Evolutionary conservation across 495 filamentous ascomycete genomes (phyloP), one percentile per base, ranked within the genome.

Genomic region (Corynascus novoguineensis): DNA sequence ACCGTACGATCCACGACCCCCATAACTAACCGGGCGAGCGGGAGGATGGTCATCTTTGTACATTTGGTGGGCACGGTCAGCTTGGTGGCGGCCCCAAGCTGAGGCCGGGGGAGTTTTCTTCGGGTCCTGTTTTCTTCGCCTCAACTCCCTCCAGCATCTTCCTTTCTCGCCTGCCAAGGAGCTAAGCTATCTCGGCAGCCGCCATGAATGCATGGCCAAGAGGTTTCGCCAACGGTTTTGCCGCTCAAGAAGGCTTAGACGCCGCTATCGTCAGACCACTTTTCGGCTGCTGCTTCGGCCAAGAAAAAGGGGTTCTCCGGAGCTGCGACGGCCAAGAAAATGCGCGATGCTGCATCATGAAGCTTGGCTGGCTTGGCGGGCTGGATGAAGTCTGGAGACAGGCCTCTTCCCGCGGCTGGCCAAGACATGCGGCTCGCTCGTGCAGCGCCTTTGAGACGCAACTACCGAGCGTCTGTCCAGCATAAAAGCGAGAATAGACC

Each of bases 1-100:
- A 52, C 59, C 58, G 53, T 53, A 66, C 45, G 52, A 59, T 38
- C 54, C 32, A 34, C 32, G 41, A 28, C 6, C 22, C n/a, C 25
- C 34, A 50, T 22, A 1, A 25, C 17, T 15, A 37, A 19, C 14
- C 12, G 12, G 10, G 25, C 31, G 22, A 14, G 44, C 32, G 34
- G 51, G 57, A 55, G 42, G 8, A 53, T 11, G 42, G 10, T 9
- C 17, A 24, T 29, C 40, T 46, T 60, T 60, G 58, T 60, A 60
- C 38, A 25, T 34, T 1, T 17, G 8, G 6, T 1, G 14, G 40
- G 19, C 21, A 10, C 5, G 52, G 17, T 29, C 32, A 46, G 31
- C 17, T 11, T 14, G 17, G 51, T 17, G 27, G 38, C 17, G 9
- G 32, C 17, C 38, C 21, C 50, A 19, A 42, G 8, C 51, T 37